Base-by-base conservation (phyloP, 2,329 filamentous ascomycete species). In the Paecilomyces niveus region DNA sequence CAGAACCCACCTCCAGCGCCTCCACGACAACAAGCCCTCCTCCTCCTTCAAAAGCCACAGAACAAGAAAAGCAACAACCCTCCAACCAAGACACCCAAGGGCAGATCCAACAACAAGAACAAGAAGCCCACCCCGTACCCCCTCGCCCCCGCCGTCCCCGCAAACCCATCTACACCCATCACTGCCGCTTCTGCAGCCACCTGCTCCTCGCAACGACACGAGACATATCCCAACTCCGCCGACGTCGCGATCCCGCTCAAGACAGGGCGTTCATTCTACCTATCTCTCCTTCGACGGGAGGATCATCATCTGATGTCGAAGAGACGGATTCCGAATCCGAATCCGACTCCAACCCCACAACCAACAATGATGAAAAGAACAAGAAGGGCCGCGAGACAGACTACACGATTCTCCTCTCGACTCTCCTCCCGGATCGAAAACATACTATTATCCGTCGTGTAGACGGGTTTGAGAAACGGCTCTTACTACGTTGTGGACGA, bases 381-480 rank as follows among this genome's bases (percentile, higher is more conserved):
- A 63, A 58, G 54, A 51, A 32, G 49, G 7, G 26, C 3, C 26
- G 26, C 26, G 61, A 61, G 56, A 64, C 64, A 50, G 73, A 73
- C 57, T 74, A 78, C 67, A 81, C 81, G 60, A 82, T 82, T 9
- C 73, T 83, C 0, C 75, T 85, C 1, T 76, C 82, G 0, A 78
- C 76, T 2, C 78, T 81, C 0, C 66, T 74, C 1, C 72, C 74
- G 0, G 82, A 84, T 59, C 69, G 74, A 1, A 79, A 78, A 45
- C 70, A 81, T 5, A 77, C 79, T 10, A 72, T 87, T 0, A 74
- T 87, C 6, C 74, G 80, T 1, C 76, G 81, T 10, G 79, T 81
- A 61, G 83, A 87, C 59, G 87, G 87, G 4, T 89, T 89, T 61
- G 87, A 89, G 75, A 89, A 87, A 75, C 73, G 87, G 18, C 76